phyloP scores from a whole-genome alignment of 2,329 filamentous ascomycete genomes.

The Penicillium sp. region DNA sequence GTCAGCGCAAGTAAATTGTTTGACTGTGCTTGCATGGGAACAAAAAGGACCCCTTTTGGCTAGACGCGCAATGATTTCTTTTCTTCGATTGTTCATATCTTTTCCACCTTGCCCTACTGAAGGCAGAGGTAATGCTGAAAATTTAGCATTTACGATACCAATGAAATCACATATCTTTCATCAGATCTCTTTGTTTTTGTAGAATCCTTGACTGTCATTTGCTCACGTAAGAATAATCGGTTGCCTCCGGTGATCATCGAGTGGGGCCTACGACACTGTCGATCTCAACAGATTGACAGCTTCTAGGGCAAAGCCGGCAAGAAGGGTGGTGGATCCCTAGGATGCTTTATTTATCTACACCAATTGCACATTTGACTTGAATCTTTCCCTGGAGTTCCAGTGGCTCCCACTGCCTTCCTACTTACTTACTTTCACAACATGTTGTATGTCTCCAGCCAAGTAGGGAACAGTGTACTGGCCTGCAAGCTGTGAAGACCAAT shows the following conservation, averaged over 20 bases:
- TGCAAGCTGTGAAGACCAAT: neutral
- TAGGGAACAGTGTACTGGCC: too few species aligned
- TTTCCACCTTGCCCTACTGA: slow-evolving; percentile 4
- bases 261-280: slow-evolving; percentile 1
- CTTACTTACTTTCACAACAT: neutral
- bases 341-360: neutral
- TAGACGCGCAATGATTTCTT: slow-evolving; percentile 6
- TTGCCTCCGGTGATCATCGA: neutral
- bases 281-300: neutral
- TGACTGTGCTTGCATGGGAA: neutral
- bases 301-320: neutral
- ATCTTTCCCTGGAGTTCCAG: neutral
- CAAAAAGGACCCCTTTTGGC: neutral
- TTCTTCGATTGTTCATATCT: slow-evolving; percentile 18
- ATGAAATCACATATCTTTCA: slow-evolving; percentile 20
- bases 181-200: neutral
- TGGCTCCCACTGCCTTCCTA: neutral
- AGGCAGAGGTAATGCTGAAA: slow-evolving; percentile 15
- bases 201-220: neutral
- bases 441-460: neutral
- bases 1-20: slow-evolving; percentile 58
- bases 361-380: neutral
- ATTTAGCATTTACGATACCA: slow-evolving; percentile 26
- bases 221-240: neutral
- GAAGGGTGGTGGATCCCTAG: neutral